phyloP scores from a whole-genome alignment of 225 moss, liverwort and hornwort species.

The Marchantia paleacea region DNA sequence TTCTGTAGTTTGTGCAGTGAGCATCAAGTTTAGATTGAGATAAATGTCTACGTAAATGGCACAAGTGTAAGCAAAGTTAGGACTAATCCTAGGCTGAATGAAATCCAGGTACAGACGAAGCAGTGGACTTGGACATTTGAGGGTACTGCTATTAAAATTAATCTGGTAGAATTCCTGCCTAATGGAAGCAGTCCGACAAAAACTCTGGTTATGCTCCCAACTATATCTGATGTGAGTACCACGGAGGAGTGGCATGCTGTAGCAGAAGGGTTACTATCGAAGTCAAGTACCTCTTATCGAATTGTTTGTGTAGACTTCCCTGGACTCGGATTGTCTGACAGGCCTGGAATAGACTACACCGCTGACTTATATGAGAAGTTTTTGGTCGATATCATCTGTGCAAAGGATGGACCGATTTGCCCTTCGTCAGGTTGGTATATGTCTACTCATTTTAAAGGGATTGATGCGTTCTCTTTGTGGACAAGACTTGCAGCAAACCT shows the following conservation, averaged over 20 bases:
- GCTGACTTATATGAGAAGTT: conserved; percentile 69
- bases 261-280: conserved; percentile 55
- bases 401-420: conserved; percentile 60
- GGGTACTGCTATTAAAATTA: conserved; percentile 55
- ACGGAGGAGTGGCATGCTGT: conserved; percentile 89
- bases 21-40: background rate
- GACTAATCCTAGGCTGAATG: background rate
- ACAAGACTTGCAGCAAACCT: background rate
- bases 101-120: conserved; percentile 56
- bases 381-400: conserved; percentile 62
- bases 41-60: background rate
- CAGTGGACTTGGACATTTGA: conserved; percentile 72
- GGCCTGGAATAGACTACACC: conserved; percentile 73
- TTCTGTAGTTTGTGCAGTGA: background rate
- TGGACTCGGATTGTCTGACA: conserved; percentile 77
- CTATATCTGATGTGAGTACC: conserved; percentile 89
- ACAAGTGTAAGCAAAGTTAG: background rate
- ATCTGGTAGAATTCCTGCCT: conserved; percentile 58
- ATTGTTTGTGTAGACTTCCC: conserved; percentile 87
- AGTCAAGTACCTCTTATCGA: conserved; percentile 40
- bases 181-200: conserved; percentile 32
- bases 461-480: background rate
- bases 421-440: conserved; percentile 46
- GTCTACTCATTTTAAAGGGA: background rate
- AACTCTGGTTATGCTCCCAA: conserved; percentile 68